Conservation (phyloP, 345 rosid genomes). For the Odontarrhena argentea region DNA sequence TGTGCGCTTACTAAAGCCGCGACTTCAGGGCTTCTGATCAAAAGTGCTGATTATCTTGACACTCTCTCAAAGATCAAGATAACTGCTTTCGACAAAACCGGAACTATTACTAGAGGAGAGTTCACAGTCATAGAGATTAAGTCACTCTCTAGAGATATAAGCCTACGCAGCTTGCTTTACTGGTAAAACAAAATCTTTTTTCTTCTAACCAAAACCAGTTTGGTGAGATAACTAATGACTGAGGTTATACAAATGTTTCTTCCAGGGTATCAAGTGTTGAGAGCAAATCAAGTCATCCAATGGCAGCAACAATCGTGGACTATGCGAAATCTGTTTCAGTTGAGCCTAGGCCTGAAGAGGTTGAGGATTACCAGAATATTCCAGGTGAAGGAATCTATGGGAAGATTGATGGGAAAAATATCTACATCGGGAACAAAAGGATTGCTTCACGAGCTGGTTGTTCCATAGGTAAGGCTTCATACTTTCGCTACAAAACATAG, state of each 20-base stretch:
- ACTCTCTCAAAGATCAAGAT: constrained; percentile 69
- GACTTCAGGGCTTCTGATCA: constrained; percentile 74
- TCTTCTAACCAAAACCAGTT: neutral
- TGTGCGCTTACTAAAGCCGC: constrained; percentile 94
- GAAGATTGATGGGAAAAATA: constrained; percentile 63
- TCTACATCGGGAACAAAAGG: constrained; percentile 79
- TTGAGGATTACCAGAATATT: constrained; percentile 60
- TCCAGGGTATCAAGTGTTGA: constrained; percentile 93
- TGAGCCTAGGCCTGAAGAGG: constrained; percentile 69
- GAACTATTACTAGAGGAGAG: constrained; percentile 90
- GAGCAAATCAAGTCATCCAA: constrained; percentile 93
- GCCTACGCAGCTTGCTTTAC: constrained; percentile 54
- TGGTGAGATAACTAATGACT: constrained; percentile 17
- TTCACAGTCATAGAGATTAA: constrained; percentile 65
- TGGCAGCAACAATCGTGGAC: constrained; percentile 76
- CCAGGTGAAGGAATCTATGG: constrained; percentile 95
- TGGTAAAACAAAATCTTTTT: constrained; percentile 51
- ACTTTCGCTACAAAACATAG: neutral
- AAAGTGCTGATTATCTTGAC: constrained; percentile 85
- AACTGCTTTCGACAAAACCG: constrained; percentile 85
- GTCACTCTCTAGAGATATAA: constrained; percentile 52
- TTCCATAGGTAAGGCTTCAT: constrained; percentile 47
- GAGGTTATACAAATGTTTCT: neutral
- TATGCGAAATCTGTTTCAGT: constrained; percentile 56
- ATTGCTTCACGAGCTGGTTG: constrained; percentile 65